Conservation (phyloP, 306 rosid species). For the Pyrus bretschneideri region DNA sequence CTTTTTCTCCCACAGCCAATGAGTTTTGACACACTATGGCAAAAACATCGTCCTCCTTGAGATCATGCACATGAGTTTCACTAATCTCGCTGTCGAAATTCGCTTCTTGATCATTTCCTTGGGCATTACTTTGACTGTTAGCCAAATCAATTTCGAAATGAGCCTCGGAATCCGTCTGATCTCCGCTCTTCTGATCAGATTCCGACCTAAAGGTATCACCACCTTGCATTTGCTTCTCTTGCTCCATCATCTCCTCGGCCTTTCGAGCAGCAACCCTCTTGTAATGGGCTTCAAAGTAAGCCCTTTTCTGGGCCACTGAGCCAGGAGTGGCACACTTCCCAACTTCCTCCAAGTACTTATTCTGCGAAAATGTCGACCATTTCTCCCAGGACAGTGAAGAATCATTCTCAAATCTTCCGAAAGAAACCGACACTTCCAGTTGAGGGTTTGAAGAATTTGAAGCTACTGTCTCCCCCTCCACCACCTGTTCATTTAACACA, state of each 20-base stretch:
- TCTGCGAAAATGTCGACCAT: conserved; percentile 91
- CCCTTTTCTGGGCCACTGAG: conserved; percentile 91
- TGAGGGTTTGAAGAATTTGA: conserved; percentile 44
- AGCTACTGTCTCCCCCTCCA: conserved; percentile 60
- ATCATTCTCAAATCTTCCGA: conserved; percentile 89
- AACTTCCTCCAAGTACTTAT: conserved; percentile 93
- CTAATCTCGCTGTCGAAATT: conserved; percentile 24
- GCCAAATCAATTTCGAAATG: conserved; percentile 29
- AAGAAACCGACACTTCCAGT: conserved; percentile 84
- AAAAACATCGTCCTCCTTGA: conserved; percentile 31
- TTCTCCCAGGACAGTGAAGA: conserved; percentile 92
- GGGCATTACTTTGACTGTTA: conserved; percentile 20
- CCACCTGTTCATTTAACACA: conserved; percentile 47
- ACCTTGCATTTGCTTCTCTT: conserved; percentile 44
- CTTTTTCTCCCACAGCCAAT: conserved; percentile 30
- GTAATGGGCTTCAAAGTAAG: conserved; percentile 95
- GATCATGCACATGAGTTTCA: conserved; percentile 19
- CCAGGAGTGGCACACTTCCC: conserved; percentile 95
- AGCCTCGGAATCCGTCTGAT: conserved; percentile 28
- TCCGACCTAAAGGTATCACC: conserved; percentile 30
- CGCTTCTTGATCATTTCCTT: conserved; percentile 21
- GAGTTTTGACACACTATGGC: conserved; percentile 28
- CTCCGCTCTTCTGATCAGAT: conserved; percentile 32
- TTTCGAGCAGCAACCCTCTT: conserved; percentile 86
- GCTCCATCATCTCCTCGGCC: conserved; percentile 69